Conservation (phyloP, 2,329 filamentous ascomycete genomes). For the Colletotrichum incanum region DNA sequence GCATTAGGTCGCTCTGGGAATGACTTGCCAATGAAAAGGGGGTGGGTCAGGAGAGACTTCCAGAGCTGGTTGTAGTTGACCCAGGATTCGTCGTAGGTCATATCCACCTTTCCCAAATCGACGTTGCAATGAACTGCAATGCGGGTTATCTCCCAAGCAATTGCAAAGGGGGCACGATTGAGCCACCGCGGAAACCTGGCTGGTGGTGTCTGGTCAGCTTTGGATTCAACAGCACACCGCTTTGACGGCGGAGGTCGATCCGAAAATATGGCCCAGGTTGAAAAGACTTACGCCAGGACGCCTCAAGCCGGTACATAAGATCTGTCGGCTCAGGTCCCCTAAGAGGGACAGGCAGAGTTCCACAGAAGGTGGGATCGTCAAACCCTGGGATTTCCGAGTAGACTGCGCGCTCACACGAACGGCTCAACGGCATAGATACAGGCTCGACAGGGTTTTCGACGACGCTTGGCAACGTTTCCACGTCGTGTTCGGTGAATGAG, state of each 20-base stretch:
- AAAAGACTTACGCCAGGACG: slow-evolving; percentile 16
- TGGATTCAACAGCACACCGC: too few relatives aligned
- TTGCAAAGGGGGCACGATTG: slow-evolving; percentile 61
- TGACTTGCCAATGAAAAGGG: slow-evolving; percentile 58
- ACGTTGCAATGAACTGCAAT: slow-evolving; percentile 63
- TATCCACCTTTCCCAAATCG: slow-evolving; percentile 53
- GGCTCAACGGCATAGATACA: background rate
- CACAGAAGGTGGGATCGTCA: background rate
- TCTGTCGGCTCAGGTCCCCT: slow-evolving; percentile 20
- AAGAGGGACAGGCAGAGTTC: background rate
- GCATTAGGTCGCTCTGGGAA: slow-evolving; percentile 64
- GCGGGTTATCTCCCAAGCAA: slow-evolving; percentile 69
- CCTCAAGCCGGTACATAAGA: slow-evolving; percentile 28
- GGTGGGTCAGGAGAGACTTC: slow-evolving; percentile 55
- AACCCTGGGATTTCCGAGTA: slow-evolving; percentile 1
- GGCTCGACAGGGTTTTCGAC: background rate
- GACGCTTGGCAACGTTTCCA: background rate
- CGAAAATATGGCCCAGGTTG: too few relatives aligned
- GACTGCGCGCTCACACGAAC: background rate
- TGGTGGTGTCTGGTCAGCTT: slow-evolving; percentile 10
- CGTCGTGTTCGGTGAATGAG: slow-evolving; percentile 26
- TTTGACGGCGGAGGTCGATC: background rate
- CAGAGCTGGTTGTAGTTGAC: slow-evolving; percentile 62
- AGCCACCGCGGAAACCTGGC: slow-evolving; percentile 47
- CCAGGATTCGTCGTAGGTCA: slow-evolving; percentile 60